phyloP scores from a whole-genome alignment of 164 flowering plant species.

The Dillenia turbinata region DNA sequence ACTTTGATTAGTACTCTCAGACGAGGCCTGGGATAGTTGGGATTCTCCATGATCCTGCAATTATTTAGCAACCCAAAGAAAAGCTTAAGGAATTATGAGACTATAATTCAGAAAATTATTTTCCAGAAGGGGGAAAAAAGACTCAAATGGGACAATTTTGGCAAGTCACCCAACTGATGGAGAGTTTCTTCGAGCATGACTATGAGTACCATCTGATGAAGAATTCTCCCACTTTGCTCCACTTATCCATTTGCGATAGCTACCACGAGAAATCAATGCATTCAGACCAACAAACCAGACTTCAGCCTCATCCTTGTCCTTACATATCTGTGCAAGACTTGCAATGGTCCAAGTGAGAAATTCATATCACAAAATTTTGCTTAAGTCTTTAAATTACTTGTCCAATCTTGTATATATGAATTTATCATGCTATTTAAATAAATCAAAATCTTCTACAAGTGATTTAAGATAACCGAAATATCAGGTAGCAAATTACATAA shows the following conservation, averaged over 20 bases:
- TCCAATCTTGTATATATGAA: too few relatives aligned
- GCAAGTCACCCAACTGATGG: constrained; percentile 17
- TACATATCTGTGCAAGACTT: constrained; percentile 67
- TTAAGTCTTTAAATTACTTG: too few relatives aligned
- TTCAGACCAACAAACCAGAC: constrained; percentile 90
- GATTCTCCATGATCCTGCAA: constrained; percentile 59
- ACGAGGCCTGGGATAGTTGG: constrained; percentile 28
- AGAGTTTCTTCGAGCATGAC: constrained; percentile 29
- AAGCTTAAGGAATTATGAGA: neutral
- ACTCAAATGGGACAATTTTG: too few relatives aligned
- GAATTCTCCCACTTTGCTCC: constrained; percentile 40
- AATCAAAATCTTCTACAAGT: too few relatives aligned
- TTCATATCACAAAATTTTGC: too few relatives aligned
- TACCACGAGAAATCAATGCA: constrained; percentile 58
- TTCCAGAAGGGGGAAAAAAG: too few relatives aligned
- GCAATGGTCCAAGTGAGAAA: neutral
- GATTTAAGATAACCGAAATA: too few relatives aligned
- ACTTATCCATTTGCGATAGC: constrained; percentile 37
- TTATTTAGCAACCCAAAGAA: constrained; percentile 4
- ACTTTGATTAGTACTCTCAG: constrained; percentile 38
- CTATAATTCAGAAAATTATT: too few relatives aligned
- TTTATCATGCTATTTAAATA: too few relatives aligned
- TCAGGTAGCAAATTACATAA: too few relatives aligned
- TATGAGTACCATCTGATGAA: constrained; percentile 45
- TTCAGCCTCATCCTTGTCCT: constrained; percentile 97